A percentile compares a stretch with the other conserved stretches of the same genome.
phyloP scores from a whole-genome alignment of 371 early-diverging fungal species.

The Mycotypha africana region DNA sequence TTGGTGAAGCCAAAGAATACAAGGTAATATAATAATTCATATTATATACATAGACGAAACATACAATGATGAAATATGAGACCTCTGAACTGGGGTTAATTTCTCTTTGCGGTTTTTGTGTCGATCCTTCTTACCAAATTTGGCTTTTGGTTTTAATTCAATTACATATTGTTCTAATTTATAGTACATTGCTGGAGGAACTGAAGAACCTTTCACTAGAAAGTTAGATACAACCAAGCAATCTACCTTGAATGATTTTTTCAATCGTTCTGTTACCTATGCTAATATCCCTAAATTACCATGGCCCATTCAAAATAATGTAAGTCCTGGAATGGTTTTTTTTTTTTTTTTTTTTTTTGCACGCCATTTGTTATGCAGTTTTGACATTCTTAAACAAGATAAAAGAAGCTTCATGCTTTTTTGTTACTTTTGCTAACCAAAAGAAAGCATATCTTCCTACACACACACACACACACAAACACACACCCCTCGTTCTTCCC shows the following conservation, averaged over 20 bases:
- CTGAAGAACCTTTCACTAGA: constrained; percentile 43
- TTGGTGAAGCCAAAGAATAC: constrained; percentile 26
- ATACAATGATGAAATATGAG: too few species aligned
- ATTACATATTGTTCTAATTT: neutral
- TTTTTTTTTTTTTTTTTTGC: too few species aligned
- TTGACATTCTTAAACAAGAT: too few species aligned
- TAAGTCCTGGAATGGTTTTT: too few species aligned
- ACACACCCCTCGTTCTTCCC: too few species aligned
- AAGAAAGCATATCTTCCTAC: neutral
- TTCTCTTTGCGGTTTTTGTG: too few species aligned
- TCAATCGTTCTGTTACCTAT: constrained; percentile 45
- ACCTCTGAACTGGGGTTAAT: too few species aligned
- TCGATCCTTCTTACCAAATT: neutral
- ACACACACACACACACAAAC: too few species aligned
- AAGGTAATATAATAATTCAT: constrained; percentile 28
- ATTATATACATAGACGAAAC: too few species aligned
- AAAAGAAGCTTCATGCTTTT: too few species aligned
- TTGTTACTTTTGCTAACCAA: neutral
- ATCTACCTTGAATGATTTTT: constrained; percentile 45
- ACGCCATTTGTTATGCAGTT: too few species aligned
- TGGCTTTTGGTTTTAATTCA: neutral
- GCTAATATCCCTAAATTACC: constrained; percentile 49
- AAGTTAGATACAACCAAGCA: constrained; percentile 21
- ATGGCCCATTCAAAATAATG: constrained; percentile 38
- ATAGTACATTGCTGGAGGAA: constrained; percentile 42